These are phyloP conservation scores for Trichoderma oligosporum DNA, from an alignment of 2,329 filamentous ascomycete species.

Conservation along the genomic window DNA sequence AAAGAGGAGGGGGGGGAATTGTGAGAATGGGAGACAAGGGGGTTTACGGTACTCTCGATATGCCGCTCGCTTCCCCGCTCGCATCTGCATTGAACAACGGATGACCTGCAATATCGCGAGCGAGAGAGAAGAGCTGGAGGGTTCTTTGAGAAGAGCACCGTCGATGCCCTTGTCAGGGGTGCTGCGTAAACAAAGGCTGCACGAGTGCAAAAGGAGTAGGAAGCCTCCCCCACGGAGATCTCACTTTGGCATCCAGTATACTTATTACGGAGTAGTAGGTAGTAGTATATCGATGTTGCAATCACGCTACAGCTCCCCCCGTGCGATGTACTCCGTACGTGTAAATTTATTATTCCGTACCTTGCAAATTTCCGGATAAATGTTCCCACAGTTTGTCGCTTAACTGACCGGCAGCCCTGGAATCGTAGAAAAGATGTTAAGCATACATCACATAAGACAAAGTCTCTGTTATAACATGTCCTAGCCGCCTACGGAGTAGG, in stretches of 20 bases:
- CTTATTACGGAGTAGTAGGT: background rate
- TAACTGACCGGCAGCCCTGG: background rate
- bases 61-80: constrained; percentile 17
- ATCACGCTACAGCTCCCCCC: constrained; percentile 8
- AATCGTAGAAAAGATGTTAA: background rate
- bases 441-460: constrained; percentile 14
- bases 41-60: background rate
- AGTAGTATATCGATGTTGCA: background rate
- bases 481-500: too few relatives aligned
- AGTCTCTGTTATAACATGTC: background rate
- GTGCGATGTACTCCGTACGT: background rate
- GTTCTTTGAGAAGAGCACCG: background rate
- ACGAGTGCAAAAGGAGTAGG: constrained; percentile 12
- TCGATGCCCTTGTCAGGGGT: constrained; percentile 16
- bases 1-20: background rate
- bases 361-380: constrained; percentile 15
- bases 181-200: constrained; percentile 4
- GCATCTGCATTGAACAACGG: constrained; percentile 14
- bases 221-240: background rate
- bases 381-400: constrained; percentile 7
- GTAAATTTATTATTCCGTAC: constrained; percentile 4
- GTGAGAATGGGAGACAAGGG: constrained; percentile 3
- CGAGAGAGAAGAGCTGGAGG: background rate
- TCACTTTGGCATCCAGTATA: constrained; percentile 8
- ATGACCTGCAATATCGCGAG: background rate